phyloP scores from a whole-genome alignment of 108 stramenopile species.

The Nannochloropsis salina region DNA sequence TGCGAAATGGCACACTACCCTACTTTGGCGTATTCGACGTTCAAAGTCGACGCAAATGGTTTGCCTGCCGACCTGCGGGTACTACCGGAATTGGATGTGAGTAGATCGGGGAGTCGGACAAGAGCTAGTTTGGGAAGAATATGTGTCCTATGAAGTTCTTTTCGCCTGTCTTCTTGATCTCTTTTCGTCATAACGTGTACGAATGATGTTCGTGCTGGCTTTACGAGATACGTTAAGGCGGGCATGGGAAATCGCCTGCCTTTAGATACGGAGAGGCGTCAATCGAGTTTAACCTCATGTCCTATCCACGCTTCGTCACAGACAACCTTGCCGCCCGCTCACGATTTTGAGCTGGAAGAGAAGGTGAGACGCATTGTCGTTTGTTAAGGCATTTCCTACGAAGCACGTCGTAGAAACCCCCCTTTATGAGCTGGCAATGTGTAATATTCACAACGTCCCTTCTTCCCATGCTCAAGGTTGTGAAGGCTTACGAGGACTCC shows the following conservation, averaged over 20 bases:
- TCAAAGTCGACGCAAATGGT: not conserved
- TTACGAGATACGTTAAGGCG: no score
- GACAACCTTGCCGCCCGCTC: not conserved
- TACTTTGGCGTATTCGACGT: not conserved
- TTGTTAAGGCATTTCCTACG: not conserved
- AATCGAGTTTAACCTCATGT: not conserved
- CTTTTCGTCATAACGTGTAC: no score
- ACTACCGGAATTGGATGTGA: not conserved
- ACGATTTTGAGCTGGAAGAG: constrained; percentile 15
- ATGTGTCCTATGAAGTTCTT: no score
- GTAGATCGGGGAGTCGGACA: not conserved
- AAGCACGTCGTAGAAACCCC: no score
- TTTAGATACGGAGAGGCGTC: no score
- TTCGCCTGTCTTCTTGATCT: no score
- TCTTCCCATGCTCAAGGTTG: not conserved
- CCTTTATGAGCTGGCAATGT: no score
- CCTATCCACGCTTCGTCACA: not conserved
- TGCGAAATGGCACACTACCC: constrained; percentile 1
- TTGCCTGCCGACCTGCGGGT: not conserved
- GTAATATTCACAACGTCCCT: no score
- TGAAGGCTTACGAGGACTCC: not conserved
- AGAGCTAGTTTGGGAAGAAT: no score
- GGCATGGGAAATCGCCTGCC: no score
- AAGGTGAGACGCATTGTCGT: not conserved
- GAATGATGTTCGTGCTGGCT: no score